These are phyloP conservation scores for Phlebopus sp. DNA, from an alignment of 1,284 basidiomycete genomes.

Conservation along the genomic window DNA sequence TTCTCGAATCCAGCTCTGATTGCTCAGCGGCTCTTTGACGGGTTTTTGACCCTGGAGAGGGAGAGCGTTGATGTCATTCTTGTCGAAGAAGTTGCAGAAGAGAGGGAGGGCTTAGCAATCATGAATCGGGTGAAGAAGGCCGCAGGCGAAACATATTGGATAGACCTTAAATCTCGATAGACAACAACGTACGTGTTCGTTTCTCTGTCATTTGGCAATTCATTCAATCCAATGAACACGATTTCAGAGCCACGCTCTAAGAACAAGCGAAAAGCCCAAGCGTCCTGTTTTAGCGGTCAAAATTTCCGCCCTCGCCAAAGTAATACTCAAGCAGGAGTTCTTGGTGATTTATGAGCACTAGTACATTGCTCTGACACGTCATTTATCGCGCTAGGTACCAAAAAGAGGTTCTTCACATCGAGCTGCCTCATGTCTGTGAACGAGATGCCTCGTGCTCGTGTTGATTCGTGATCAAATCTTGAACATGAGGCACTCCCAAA, in stretches of 20 bases:
- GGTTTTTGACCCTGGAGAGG: conserved; percentile 78
- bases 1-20: conserved; percentile 60
- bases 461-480: conserved; percentile 4
- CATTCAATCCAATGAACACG: not conserved
- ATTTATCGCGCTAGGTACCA: not conserved
- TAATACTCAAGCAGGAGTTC: not conserved
- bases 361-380: not conserved
- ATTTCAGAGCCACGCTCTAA: not conserved
- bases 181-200: conserved; percentile 17
- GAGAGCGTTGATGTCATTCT: conserved; percentile 81
- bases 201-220: not conserved
- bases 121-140: conserved; percentile 99
- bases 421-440: not conserved
- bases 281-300: not conserved
- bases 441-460: conserved; percentile 14
- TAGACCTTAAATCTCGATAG: conserved; percentile 30
- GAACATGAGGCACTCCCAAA: not conserved
- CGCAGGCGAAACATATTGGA: conserved; percentile 63
- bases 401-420: not conserved
- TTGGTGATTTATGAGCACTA: conserved; percentile 1
- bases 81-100: conserved; percentile 83
- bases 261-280: not conserved
- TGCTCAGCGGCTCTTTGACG: conserved; percentile 86
- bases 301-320: not conserved
- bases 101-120: conserved; percentile 86